These are phyloP conservation scores for Aspergillus chevalieri DNA, from an alignment of 2,329 filamentous ascomycete species.

Conservation along the genomic window DNA sequence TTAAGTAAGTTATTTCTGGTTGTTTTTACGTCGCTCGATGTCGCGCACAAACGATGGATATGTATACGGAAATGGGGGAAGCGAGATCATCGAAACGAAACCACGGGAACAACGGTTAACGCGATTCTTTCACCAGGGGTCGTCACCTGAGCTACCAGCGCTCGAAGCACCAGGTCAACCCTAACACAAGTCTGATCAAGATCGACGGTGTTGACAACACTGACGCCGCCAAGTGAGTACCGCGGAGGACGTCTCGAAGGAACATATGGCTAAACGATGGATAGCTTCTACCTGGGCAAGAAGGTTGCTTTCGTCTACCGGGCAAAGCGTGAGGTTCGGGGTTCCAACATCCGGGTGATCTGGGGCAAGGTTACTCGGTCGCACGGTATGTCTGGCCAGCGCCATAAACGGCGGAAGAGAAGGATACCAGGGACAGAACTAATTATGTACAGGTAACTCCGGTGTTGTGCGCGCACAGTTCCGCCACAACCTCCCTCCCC, in stretches of 20 bases:
- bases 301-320: constrained; percentile 98
- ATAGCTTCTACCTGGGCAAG: constrained; percentile 93
- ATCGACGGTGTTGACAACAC: constrained; percentile 96
- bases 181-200: constrained; percentile 91
- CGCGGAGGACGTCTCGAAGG: background rate
- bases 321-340: constrained; percentile 86
- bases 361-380: constrained; percentile 97
- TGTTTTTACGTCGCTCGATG: constrained; percentile 1
- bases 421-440: background rate
- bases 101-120: constrained; percentile 27
- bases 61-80: constrained; percentile 6
- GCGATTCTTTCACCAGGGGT: constrained; percentile 58
- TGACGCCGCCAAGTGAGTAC: constrained; percentile 70
- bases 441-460: constrained; percentile 67
- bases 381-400: constrained; percentile 62
- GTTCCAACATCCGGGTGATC: constrained; percentile 98
- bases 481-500: constrained; percentile 88
- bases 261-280: constrained; percentile 11
- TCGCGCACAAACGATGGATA: constrained; percentile 14
- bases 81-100: constrained; percentile 1
- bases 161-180: constrained; percentile 84
- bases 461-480: constrained; percentile 98
- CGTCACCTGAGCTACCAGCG: constrained; percentile 98
- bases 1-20: constrained; percentile 64
- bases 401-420: background rate